Percentiles rank a stretch among this genome's conserved stretches.
Evolutionary conservation across 208 protist species (phyloP).

Genomic region (Trypanosoma theileri): DNA sequence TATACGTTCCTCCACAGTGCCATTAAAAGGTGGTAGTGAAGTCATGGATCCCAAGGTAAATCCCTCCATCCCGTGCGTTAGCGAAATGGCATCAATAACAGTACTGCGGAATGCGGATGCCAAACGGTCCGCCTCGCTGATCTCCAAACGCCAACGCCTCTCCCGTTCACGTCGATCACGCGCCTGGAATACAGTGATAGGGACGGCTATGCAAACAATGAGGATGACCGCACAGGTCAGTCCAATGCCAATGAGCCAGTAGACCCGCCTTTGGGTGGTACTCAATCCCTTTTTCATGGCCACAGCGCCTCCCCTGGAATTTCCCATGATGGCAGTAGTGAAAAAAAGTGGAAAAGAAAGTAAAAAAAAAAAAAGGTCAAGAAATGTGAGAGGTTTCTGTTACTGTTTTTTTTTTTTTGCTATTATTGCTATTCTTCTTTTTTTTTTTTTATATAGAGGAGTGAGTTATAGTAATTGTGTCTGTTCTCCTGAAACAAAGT

Average conservation of each 20-base stretch:
- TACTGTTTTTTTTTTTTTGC: background rate
- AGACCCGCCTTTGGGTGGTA: constrained; percentile 30
- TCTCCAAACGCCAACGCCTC: constrained; percentile 7
- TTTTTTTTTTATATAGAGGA: background rate
- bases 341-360: constrained; percentile 11
- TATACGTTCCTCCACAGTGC: constrained; percentile 24
- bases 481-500: background rate
- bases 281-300: background rate
- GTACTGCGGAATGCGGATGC: constrained; percentile 30
- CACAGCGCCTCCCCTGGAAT: background rate
- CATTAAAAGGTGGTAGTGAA: constrained; percentile 33
- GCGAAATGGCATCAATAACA: constrained; percentile 40
- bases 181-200: constrained; percentile 32
- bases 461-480: background rate
- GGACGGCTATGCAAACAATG: constrained; percentile 32
- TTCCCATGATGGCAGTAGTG: background rate
- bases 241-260: constrained; percentile 31
- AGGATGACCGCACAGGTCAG: constrained; percentile 33
- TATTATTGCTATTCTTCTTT: background rate
- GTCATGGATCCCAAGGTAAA: constrained; percentile 43
- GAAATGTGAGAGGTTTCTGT: background rate
- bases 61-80: constrained; percentile 40
- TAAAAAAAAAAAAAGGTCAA: background rate
- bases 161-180: background rate
- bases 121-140: constrained; percentile 27